Percentiles rank a stretch among this genome's conserved stretches.
These are phyloP conservation scores for Penicillium nordicum DNA, from an alignment of 2,329 filamentous ascomycete species.

Conservation along the genomic window DNA sequence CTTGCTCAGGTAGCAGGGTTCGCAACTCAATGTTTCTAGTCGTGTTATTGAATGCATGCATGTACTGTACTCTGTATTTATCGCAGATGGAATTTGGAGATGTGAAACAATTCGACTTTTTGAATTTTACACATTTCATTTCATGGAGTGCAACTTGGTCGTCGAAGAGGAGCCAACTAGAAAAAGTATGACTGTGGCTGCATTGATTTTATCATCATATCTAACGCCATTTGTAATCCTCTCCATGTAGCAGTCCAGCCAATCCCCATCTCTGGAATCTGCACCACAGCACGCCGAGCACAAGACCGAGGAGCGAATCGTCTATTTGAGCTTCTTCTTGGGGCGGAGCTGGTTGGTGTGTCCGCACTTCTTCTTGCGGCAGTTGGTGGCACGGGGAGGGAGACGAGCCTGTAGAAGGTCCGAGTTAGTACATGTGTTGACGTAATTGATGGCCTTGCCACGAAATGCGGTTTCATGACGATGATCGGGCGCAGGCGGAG, in stretches of 20 bases:
- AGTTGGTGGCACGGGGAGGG: constrained; percentile 98
- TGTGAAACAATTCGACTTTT: constrained; percentile 15
- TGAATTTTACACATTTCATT: constrained; percentile 37
- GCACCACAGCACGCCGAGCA: constrained; percentile 42
- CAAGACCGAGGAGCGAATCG: constrained; percentile 43
- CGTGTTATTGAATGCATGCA: constrained; percentile 8
- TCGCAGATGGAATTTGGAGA: constrained; percentile 4
- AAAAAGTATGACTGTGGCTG: constrained; percentile 37
- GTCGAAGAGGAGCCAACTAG: constrained; percentile 36
- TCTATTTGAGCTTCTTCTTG: constrained; percentile 99
- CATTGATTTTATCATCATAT: constrained; percentile 38
- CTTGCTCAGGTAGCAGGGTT: constrained; percentile 24
- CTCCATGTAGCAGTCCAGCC: constrained; percentile 36
- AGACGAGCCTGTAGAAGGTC: constrained; percentile 62
- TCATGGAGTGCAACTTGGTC: constrained; percentile 36
- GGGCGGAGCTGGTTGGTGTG: constrained; percentile 99
- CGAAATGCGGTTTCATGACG: neutral
- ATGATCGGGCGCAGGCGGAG: neutral
- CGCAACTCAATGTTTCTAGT: constrained; percentile 4
- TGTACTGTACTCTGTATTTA: constrained; percentile 18
- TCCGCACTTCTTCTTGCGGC: constrained; percentile 99
- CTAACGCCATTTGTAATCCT: constrained; percentile 39
- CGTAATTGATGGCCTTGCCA: neutral
- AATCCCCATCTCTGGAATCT: constrained; percentile 29
- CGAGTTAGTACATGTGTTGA: constrained; percentile 4